These are phyloP conservation scores for Rhodamnia rubescens DNA, from an alignment of 345 rosid genomes.

Conservation along the genomic window DNA sequence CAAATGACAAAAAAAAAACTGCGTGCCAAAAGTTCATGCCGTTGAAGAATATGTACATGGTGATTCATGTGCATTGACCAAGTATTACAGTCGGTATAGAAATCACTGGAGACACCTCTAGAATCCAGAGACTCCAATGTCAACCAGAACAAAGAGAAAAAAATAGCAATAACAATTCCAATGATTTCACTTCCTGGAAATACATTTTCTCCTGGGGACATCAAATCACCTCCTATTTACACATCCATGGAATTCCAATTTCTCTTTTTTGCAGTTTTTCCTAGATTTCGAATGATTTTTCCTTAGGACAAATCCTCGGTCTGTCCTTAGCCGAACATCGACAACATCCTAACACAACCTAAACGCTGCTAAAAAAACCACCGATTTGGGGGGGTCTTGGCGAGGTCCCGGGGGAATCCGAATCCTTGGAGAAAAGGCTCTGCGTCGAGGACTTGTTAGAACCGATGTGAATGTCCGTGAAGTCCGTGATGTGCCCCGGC, in stretches of 20 bases:
- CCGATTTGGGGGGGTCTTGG: background rate
- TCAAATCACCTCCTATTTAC: background rate
- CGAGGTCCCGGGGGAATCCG: background rate
- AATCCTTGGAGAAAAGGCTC: conserved; percentile 6
- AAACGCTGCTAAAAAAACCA: background rate
- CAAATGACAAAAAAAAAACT: background rate
- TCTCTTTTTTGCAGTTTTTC: background rate
- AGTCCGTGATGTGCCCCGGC: conserved; percentile 37
- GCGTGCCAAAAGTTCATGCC: background rate
- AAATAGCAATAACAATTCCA: background rate
- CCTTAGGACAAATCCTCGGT: background rate
- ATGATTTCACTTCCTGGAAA: background rate
- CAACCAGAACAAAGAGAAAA: background rate
- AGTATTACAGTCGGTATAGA: background rate
- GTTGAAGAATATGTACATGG: background rate
- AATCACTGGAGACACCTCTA: background rate
- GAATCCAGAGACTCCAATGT: background rate
- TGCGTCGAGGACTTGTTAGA: background rate
- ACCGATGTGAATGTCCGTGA: conserved; percentile 32
- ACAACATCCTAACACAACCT: background rate
- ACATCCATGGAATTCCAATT: background rate
- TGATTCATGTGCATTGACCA: background rate
- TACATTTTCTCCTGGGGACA: background rate
- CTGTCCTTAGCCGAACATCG: background rate
- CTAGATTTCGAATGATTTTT: background rate